Base-by-base conservation (phyloP, 352 stramenopile species). In the Phytophthora litchii region DNA sequence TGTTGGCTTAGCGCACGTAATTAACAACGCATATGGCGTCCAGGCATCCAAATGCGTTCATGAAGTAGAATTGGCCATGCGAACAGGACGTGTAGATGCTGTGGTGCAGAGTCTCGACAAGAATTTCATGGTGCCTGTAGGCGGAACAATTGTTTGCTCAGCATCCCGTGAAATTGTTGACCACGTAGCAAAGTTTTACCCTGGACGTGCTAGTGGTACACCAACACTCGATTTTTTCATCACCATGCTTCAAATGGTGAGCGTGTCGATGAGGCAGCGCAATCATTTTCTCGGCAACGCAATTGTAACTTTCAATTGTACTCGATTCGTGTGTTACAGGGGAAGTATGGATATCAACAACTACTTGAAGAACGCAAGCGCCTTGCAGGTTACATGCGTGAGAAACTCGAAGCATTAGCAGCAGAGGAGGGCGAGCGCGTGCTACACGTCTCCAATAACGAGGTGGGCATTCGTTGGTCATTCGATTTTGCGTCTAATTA, bases 11-110 rank as follows among this genome's bases (percentile, higher is more conserved):
- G 78, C 81, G 27, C 97, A 99, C 70, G 85, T 99, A 34, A 97
- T 99, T 51, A 99, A 99, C 80, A 99, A 99, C 71, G 97, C 97
- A 20, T 99, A 99, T 67, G 97, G 97, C 29, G 78, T 99, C 23
- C 97, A 99, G 72, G 98, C 95, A 67, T 85, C 77, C 50, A 87
- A 89, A 53, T 98, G 93, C 43, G 89, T 89, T 69, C 95, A 99
- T 67, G 69, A 96, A 14, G 78, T 99, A 25, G 97, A 98, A 70
- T 64, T 95, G 16, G 83, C 83, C 31, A 88, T 96, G 72, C 87
- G 88, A 13, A 74, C 92, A 21, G 96, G 95, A 4, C 83, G 95
- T 34, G 97, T 99, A 6, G 97, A 99, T 78, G 91, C 92, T 7
- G 87, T 99, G 38, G 93, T 99, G 23, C 97, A 98, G 66, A 98